Percentiles rank a stretch among this genome's conserved stretches.
Evolutionary conservation across 2,329 filamentous ascomycete genomes (phyloP).

Genomic region (Drechmeria coniospora): DNA sequence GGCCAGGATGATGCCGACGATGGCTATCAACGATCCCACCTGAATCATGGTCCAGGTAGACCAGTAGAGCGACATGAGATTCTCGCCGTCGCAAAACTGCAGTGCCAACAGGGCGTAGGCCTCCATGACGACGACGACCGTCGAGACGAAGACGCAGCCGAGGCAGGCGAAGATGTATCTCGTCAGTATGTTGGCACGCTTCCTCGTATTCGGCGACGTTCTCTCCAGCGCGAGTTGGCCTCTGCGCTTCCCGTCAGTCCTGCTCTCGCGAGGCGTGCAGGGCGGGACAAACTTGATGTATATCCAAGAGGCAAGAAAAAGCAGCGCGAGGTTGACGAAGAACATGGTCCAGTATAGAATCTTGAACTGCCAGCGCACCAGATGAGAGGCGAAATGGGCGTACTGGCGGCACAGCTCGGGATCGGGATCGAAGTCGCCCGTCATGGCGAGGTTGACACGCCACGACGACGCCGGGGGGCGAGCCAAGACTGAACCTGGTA

Average conservation of each 20-base stretch:
- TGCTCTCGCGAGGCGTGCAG: neutral
- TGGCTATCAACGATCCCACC: conserved; percentile 41
- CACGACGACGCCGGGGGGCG: no score
- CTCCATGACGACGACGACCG: conserved; percentile 34
- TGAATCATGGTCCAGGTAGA: conserved; percentile 46
- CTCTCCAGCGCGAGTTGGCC: conserved; percentile 22
- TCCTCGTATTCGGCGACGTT: conserved; percentile 14
- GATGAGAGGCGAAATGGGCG: conserved; percentile 27
- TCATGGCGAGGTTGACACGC: no score
- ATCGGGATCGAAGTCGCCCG: conserved; percentile 7
- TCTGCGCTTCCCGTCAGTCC: conserved; percentile 7
- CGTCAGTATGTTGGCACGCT: conserved; percentile 14
- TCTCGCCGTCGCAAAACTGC: conserved; percentile 45
- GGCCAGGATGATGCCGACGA: conserved; percentile 39
- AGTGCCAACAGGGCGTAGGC: conserved; percentile 36
- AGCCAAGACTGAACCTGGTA: no score
- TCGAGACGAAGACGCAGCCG: conserved; percentile 27
- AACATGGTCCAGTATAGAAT: conserved; percentile 32
- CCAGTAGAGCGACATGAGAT: conserved; percentile 45
- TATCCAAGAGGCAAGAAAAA: conserved; percentile 27
- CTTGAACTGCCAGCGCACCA: conserved; percentile 27
- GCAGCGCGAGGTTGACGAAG: conserved; percentile 24
- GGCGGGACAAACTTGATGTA: conserved; percentile 21
- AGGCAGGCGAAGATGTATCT: conserved; percentile 28
- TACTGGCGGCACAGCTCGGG: conserved; percentile 21